Base-by-base conservation (phyloP, 495 filamentous ascomycete species). In the Trichoderma gamsii region DNA sequence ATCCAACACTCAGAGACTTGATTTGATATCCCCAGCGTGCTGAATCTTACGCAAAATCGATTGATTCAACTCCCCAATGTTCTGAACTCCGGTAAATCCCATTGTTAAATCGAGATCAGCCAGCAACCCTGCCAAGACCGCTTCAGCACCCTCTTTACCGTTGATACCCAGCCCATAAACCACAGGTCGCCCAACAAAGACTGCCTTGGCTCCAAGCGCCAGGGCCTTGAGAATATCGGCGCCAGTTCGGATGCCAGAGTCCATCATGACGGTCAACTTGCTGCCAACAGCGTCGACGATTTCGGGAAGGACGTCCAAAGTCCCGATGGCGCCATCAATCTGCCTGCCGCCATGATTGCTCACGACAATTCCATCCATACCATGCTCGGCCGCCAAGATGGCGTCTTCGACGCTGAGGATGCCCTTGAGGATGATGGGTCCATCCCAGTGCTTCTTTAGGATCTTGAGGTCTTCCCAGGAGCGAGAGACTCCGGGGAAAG, bases 81-180 rank as follows among this genome's bases (percentile, higher is more conserved):
- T 83, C 49, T 78, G 73, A 59, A 86, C 86, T 1, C 87, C 87
- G 2, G 81, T 74, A 63, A 88, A 73, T 1, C 82, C 80, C 86
- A 88, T 86, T 18, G 78, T 84, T 72, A 86, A 83, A 76, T 86
- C 86, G 13, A 88, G 72, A 72, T 89, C 87, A 15, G 87, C 86
- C 52, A 88, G 73, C 18, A 88, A 72, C 5, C 83, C 81, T 61
- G 81, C 79, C 38, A 89, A 69, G 3, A 89, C 85, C 66, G 86
- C 79, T 68, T 82, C 82, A 3, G 84, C 88, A 6, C 88, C 87
- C 51, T 81, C 75, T 67, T 84, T 79, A 11, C 87, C 87, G 41
- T 79, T 80, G 43, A 86, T 80, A 1, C 79, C 81, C 21, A 83
- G 56, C 1, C 80, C 82, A 66, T 82, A 84, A 9, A 83, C 77